phyloP scores from a whole-genome alignment of 768 basidiomycete genomes.

The Boletus pseudopeckii region DNA sequence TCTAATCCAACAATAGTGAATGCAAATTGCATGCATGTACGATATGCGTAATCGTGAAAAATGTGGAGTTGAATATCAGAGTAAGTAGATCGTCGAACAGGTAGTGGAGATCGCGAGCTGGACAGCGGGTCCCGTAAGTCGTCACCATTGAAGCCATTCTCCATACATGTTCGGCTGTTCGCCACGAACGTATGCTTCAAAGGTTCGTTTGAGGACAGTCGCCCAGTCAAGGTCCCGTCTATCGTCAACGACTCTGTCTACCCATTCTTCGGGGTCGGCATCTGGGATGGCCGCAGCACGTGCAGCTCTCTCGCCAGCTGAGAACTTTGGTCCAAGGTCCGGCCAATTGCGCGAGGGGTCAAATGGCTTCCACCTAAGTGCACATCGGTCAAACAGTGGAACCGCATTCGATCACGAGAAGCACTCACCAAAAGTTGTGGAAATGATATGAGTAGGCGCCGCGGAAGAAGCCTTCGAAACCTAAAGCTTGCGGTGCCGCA shows the following conservation, averaged over 20 bases:
- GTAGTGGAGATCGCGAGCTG: slow-evolving; percentile 9
- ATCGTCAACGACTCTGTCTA: slow-evolving; percentile 54
- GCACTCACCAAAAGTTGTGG: slow-evolving; percentile 82
- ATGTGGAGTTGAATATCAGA: slow-evolving; percentile 23
- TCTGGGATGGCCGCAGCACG: slow-evolving; percentile 43
- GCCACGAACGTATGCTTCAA: slow-evolving; percentile 87
- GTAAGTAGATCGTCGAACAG: slow-evolving; percentile 28
- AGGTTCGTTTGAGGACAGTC: slow-evolving; percentile 91
- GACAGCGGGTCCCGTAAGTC: slow-evolving; percentile 1
- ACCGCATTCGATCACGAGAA: background rate
- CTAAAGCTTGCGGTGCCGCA: slow-evolving; percentile 82
- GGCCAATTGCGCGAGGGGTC: slow-evolving; percentile 94
- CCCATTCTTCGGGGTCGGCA: slow-evolving; percentile 34
- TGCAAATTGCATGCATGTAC: slow-evolving; percentile 27
- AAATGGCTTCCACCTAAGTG: slow-evolving; percentile 89
- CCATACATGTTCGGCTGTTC: slow-evolving; percentile 97
- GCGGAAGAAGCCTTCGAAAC: slow-evolving; percentile 94
- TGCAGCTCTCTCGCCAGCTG: slow-evolving; percentile 66
- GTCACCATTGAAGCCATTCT: slow-evolving; percentile 62
- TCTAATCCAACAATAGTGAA: slow-evolving; percentile 32
- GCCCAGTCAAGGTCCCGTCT: slow-evolving; percentile 87
- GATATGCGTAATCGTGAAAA: slow-evolving; percentile 29
- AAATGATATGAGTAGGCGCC: slow-evolving; percentile 97
- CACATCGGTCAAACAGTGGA: background rate
- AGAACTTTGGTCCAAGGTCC: slow-evolving; percentile 81